Conservation (phyloP, 1,139 yeast genomes). For the Candida dubliniensis region DNA sequence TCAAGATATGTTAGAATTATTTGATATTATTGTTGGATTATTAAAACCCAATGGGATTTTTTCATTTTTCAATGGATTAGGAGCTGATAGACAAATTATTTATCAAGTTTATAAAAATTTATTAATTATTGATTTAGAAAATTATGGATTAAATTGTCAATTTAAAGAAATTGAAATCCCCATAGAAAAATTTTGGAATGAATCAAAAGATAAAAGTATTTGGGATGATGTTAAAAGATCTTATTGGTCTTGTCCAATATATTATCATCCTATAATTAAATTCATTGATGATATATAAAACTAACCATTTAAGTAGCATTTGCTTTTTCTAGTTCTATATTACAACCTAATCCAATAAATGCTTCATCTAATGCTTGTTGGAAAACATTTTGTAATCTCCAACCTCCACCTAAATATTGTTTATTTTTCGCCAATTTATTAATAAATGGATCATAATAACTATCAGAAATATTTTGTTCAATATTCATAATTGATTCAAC, state of each 20-base stretch:
- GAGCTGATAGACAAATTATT: slow-evolving; percentile 89
- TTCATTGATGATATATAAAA: slow-evolving; percentile 39
- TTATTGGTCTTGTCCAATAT: slow-evolving; percentile 72
- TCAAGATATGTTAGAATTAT: slow-evolving; percentile 80
- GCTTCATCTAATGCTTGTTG: slow-evolving; percentile 84
- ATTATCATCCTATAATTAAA: slow-evolving; percentile 62
- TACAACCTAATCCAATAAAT: slow-evolving; percentile 83
- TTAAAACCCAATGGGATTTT: slow-evolving; percentile 79
- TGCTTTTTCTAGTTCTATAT: slow-evolving; percentile 66
- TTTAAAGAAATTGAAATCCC: slow-evolving; percentile 51
- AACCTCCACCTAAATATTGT: slow-evolving; percentile 84
- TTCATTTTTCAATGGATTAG: slow-evolving; percentile 90
- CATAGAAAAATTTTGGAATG: slow-evolving; percentile 26
- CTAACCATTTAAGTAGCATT: neutral
- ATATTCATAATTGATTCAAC: slow-evolving; percentile 42
- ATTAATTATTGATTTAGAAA: slow-evolving; percentile 75
- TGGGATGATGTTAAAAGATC: slow-evolving; percentile 74
- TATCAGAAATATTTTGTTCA: slow-evolving; percentile 53
- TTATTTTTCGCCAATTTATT: slow-evolving; percentile 61
- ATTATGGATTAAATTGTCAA: slow-evolving; percentile 69
- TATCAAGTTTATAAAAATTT: slow-evolving; percentile 87
- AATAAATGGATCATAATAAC: slow-evolving; percentile 48
- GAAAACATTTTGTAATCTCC: slow-evolving; percentile 67
- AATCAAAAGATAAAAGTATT: slow-evolving; percentile 33
- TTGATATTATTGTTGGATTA: slow-evolving; percentile 78